A percentile compares a stretch with the other conserved stretches of the same genome.
These are phyloP conservation scores for Lyophyllum shimeji DNA, from an alignment of 768 basidiomycete species.

Conservation along the genomic window DNA sequence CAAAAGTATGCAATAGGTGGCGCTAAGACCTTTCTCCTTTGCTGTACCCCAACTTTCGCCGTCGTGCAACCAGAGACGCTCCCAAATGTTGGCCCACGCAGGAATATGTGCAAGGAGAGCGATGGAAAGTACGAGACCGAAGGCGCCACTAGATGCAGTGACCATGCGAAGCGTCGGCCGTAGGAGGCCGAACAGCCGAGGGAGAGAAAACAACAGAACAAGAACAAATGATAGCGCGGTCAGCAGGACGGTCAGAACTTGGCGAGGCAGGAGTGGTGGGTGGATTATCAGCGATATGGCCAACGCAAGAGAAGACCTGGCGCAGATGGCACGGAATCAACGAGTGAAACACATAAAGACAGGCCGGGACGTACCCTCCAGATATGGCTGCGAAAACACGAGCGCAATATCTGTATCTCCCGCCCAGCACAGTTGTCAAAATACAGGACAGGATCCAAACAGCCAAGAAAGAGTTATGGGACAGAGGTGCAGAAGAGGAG, in stretches of 20 bases:
- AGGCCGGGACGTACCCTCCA: slow-evolving; percentile 49
- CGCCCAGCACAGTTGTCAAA: slow-evolving; percentile 48
- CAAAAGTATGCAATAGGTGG: slow-evolving; percentile 54
- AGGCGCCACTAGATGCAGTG: slow-evolving; percentile 54
- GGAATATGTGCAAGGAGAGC: slow-evolving; percentile 49
- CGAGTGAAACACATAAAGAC: not conserved
- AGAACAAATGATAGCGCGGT: slow-evolving; percentile 39
- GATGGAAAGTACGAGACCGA: slow-evolving; percentile 53
- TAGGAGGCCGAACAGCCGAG: slow-evolving; percentile 45
- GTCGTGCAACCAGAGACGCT: slow-evolving; percentile 54
- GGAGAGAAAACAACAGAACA: slow-evolving; percentile 39
- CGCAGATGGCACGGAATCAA: slow-evolving; percentile 25
- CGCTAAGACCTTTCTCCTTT: slow-evolving; percentile 58
- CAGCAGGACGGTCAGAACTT: slow-evolving; percentile 38
- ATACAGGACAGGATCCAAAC: slow-evolving; percentile 57
- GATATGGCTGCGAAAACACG: slow-evolving; percentile 46
- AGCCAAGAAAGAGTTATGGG: slow-evolving; percentile 52
- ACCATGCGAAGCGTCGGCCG: slow-evolving; percentile 51
- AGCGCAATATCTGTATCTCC: slow-evolving; percentile 54
- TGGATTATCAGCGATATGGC: slow-evolving; percentile 19
- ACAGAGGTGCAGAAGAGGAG: slow-evolving; percentile 42
- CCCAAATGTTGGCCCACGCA: slow-evolving; percentile 64
- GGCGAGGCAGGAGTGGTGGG: slow-evolving; percentile 37
- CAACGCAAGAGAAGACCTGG: slow-evolving; percentile 23
- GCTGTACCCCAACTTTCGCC: slow-evolving; percentile 52